Evolutionary conservation across 495 filamentous ascomycete genomes (phyloP), one percentile per base, ranked within the genome.

Genomic region (Astrocystis sublimbata): DNA sequence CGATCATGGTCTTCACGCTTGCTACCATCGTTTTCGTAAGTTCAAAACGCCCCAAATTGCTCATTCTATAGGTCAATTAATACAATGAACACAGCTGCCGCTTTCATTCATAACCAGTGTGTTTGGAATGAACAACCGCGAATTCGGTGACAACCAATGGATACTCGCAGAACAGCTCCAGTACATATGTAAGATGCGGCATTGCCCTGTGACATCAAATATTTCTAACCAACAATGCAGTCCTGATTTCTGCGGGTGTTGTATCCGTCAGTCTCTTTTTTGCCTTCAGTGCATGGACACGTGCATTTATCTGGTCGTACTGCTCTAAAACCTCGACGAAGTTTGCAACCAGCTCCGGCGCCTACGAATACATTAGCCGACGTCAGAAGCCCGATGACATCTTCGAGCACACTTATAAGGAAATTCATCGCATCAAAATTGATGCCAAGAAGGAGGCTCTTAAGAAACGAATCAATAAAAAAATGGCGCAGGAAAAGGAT

Each of bases 1-100:
- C 85, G 5, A 79, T 89, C 35, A 86, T 88, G 84, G 77, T 87
- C 0, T 88, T 89, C 57, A 89, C 86, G 0, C 76, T 88, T 15
- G 80, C 88, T 61, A 87, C 84, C 2, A 85, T 88, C 41, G 78
- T 88, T 4, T 81, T 81, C 55, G 73, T 80, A 54, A 68, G 75
- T 64, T 13, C 17, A 43, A n/a, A n/a, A n/a, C n/a, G n/a, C n/a
- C n/a, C n/a, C n/a, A n/a, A n/a, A n/a, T n/a, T n/a, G n/a, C n/a
- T n/a, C n/a, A n/a, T n/a, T n/a, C n/a, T n/a, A n/a, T n/a, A n/a
- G n/a, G n/a, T n/a, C n/a, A n/a, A 9, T 9, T 43, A 7, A 43
- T 3, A 23, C 41, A 2, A 1, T 3, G 17, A n/a, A n/a, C n/a
- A n/a, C 2, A 43, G 41, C 17, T 43, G 19, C 41, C 41, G 12